Base-by-base conservation (phyloP, 768 basidiomycete species). In the Rhizopogon vulgaris region DNA sequence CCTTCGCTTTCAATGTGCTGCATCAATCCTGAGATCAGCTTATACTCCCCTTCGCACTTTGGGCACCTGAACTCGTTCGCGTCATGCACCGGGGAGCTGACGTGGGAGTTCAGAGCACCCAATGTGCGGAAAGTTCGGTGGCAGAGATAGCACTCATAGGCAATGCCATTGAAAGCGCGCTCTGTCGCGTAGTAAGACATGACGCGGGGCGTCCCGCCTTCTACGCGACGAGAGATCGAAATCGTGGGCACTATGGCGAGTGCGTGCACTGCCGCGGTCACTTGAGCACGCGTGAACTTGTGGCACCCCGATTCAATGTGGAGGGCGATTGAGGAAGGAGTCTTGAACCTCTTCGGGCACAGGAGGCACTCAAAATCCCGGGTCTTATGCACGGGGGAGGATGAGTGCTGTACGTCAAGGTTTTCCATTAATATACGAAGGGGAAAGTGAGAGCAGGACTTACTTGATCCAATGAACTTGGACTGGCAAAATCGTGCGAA, bases 111-210 rank as follows among this genome's bases (percentile, higher is more conserved):
- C 17, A 77, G 68, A 3, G 62, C 56, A 1, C 36, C 2, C 15
- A 72, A 64, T 4, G 59, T 53, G 8, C 48, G 36, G 61, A 34
- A 72, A 12, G 53, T 59, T 28, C 58, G 60, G 38, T 63, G 55
- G 54, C 76, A 78, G 22, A 78, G 56, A 53, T 61, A 71, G 58
- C 76, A 78, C 55, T 70, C 69, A 54, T 69, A 78, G 70, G 63
- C 62, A 12, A 25, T 52, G 5, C 28, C 28, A 10, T 30, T 30
- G 28, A 30, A 30, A 6, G 74, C 64, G 6, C 47, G 56, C 18
- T 69, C 63, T 12, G 67, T 68, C 12, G 72, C 73, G 28, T 61
- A 54, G 55, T 65, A 71, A 25, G 56, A 58, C 18, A 56, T 52
- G 17, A 60, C 52, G 4, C 63, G 49, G 11, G 34, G 46, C 38